phyloP scores from a whole-genome alignment of 257 asterid species.

The Solanum gandarillasii region DNA sequence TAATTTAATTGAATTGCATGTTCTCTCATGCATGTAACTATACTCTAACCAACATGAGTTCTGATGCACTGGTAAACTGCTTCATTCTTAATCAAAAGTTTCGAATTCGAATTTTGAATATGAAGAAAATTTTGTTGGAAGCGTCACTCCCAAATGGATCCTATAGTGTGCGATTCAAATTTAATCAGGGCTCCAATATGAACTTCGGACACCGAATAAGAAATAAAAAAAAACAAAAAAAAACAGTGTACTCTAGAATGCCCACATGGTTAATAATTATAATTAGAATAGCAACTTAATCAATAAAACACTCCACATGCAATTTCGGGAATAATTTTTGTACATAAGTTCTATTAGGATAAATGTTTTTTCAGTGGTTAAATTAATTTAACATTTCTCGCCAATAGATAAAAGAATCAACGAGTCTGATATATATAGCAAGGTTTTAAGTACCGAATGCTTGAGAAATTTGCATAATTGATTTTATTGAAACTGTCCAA shows the following conservation, averaged over 20 bases:
- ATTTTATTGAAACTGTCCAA: neutral
- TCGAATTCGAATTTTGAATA: accelerated
- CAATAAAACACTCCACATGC: neutral
- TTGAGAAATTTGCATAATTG: neutral
- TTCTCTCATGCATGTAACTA: constrained; percentile 5
- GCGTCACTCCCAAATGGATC: too few relatives aligned
- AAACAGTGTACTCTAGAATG: neutral
- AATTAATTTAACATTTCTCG: neutral
- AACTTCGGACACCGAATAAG: too few relatives aligned
- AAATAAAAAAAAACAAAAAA: too few relatives aligned
- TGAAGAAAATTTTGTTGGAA: too few relatives aligned
- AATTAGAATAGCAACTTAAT: neutral
- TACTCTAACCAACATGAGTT: too few relatives aligned
- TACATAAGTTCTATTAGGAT: neutral
- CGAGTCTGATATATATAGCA: too few relatives aligned
- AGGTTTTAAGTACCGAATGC: accelerated
- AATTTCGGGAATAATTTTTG: neutral
- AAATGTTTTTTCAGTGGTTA: neutral
- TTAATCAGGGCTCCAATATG: too few relatives aligned
- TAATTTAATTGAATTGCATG: constrained; percentile 2
- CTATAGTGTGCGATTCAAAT: too few relatives aligned
- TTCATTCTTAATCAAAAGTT: too few relatives aligned
- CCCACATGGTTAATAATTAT: neutral
- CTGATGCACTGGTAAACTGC: too few relatives aligned
- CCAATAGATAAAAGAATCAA: neutral